Conservation (phyloP, 352 stramenopile genomes). For the Phytophthora foliorum region DNA sequence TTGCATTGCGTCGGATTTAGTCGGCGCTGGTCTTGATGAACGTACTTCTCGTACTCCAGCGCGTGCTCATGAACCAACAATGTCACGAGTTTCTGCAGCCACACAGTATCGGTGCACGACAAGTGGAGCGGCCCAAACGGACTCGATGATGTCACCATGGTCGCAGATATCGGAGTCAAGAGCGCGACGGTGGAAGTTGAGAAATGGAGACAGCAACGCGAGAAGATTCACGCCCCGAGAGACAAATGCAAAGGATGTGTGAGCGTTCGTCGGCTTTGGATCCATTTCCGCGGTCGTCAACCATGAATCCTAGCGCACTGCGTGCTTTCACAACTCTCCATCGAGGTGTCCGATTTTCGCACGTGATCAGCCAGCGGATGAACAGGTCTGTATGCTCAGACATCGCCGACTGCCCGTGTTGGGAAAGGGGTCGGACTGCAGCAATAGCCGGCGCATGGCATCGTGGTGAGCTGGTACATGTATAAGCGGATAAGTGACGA, state of each 20-base stretch:
- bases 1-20: constrained; percentile 31
- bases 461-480: neutral
- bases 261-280: constrained; percentile 26
- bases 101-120: constrained; percentile 26
- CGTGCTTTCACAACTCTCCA: constrained; percentile 17
- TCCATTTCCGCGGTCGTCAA: constrained; percentile 10
- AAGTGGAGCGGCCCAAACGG: constrained; percentile 36
- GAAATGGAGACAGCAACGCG: constrained; percentile 18
- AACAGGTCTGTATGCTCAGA: no score
- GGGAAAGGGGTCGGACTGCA: neutral
- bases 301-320: constrained; percentile 12
- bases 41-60: constrained; percentile 29
- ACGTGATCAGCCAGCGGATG: constrained; percentile 3
- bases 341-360: constrained; percentile 17
- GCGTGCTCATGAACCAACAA: constrained; percentile 31
- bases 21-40: constrained; percentile 28
- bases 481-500: no score
- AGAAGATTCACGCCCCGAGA: constrained; percentile 10
- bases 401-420: neutral
- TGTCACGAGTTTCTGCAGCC: constrained; percentile 32
- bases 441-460: neutral
- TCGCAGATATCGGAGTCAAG: neutral
- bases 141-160: constrained; percentile 16
- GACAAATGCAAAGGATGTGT: neutral
- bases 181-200: constrained; percentile 17